Evolutionary conservation across 1,139 yeast species (phyloP).

Genomic region (Debaryomycetaceae sp.): DNA sequence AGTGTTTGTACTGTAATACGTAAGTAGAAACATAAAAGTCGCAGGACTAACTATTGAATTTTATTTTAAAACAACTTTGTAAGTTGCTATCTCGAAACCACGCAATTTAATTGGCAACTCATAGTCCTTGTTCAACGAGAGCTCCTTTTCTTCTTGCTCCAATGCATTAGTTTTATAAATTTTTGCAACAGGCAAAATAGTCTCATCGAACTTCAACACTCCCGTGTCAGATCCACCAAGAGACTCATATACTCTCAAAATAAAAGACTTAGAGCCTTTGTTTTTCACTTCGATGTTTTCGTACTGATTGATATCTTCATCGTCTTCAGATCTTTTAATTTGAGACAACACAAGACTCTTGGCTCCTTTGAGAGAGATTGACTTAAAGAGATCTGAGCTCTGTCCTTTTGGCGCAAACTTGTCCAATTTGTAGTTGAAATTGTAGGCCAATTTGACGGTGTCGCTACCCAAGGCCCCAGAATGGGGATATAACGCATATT

Average conservation of each 20-base stretch:
- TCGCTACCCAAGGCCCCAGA: conserved; percentile 57
- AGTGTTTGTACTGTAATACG: too few relatives aligned
- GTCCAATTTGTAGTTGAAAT: conserved; percentile 64
- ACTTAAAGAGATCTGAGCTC: conserved; percentile 17
- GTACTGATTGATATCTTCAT: conserved; percentile 47
- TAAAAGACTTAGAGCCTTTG: conserved; percentile 49
- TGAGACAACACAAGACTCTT: conserved; percentile 66
- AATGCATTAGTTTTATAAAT: conserved; percentile 65
- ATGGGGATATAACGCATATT: conserved; percentile 85
- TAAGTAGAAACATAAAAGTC: too few relatives aligned
- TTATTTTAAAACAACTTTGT: conserved; percentile 28
- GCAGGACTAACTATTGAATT: too few relatives aligned
- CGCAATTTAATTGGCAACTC: conserved; percentile 49
- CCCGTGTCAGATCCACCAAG: conserved; percentile 75
- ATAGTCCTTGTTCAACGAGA: conserved; percentile 15
- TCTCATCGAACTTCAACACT: conserved; percentile 35
- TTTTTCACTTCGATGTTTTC: conserved; percentile 34
- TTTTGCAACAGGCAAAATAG: conserved; percentile 35
- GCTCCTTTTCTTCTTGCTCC: conserved; percentile 53
- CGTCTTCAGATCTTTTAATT: conserved; percentile 87
- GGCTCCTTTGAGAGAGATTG: conserved; percentile 40
- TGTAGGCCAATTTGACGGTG: conserved; percentile 73
- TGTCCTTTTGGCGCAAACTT: conserved; percentile 17
- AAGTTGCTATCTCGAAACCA: conserved; percentile 79
- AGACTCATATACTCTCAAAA: conserved; percentile 79